phyloP scores from a whole-genome alignment of 1,139 yeast genomes.

The Suhomyces anneliseae region DNA sequence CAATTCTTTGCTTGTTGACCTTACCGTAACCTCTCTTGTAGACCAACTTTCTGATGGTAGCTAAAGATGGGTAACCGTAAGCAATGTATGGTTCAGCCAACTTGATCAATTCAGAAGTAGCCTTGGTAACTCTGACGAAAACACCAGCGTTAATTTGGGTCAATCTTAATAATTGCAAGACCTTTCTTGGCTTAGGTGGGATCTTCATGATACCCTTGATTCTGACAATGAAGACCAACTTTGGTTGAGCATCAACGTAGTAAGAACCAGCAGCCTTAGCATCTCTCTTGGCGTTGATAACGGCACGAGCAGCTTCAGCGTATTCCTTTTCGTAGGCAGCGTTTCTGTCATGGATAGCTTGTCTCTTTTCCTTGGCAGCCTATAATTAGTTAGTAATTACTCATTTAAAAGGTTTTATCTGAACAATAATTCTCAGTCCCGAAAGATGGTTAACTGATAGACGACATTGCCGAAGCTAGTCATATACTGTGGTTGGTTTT shows the following conservation, averaged over 20 bases:
- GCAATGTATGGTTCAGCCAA: constrained; percentile 99
- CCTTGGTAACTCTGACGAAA: constrained; percentile 97
- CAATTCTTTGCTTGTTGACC: constrained; percentile 97
- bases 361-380: constrained; percentile 91
- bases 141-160: constrained; percentile 99
- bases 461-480: constrained; percentile 92
- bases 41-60: constrained; percentile 93
- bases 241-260: constrained; percentile 97
- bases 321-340: constrained; percentile 98
- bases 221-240: constrained; percentile 96
- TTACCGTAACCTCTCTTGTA: constrained; percentile 99
- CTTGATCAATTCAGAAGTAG: constrained; percentile 93
- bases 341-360: constrained; percentile 94
- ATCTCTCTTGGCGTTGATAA: constrained; percentile 90
- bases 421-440: constrained; percentile 70
- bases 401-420: not conserved
- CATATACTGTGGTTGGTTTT: constrained; percentile 57
- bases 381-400: constrained; percentile 41
- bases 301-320: constrained; percentile 91
- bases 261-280: constrained; percentile 95
- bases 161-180: constrained; percentile 95
- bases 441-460: constrained; percentile 98
- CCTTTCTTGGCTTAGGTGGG: constrained; percentile 99
- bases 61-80: constrained; percentile 98
- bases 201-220: constrained; percentile 99